A percentile compares a stretch with the other conserved stretches of the same genome.
Conservation (phyloP, 768 basidiomycete species). For the Mycena sanguinolenta region DNA sequence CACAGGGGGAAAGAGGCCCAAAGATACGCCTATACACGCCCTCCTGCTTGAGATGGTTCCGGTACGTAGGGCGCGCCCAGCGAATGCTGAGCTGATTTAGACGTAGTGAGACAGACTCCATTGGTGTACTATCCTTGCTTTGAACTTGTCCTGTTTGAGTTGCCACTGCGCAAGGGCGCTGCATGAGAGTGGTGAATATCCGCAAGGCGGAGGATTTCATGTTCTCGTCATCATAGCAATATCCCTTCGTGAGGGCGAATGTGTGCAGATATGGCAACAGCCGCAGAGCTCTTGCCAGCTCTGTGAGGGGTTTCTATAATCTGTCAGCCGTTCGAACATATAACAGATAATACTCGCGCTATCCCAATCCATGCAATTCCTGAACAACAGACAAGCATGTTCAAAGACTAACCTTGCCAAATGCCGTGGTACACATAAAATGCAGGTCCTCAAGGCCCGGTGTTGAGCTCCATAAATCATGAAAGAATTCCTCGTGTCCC, state of each 20-base stretch:
- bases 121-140: too few relatives aligned
- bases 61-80: slow-evolving; percentile 62
- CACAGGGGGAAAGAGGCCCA: neutral
- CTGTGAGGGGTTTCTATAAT: slow-evolving; percentile 56
- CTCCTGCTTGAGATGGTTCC: slow-evolving; percentile 64
- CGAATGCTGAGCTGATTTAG: slow-evolving; percentile 60
- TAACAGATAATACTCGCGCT: neutral
- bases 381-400: neutral
- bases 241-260: slow-evolving; percentile 64
- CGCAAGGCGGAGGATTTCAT: slow-evolving; percentile 59
- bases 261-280: slow-evolving; percentile 56
- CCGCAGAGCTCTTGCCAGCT: slow-evolving; percentile 53
- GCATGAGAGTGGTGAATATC: slow-evolving; percentile 39
- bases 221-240: slow-evolving; percentile 59
- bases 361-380: neutral
- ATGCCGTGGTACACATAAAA: slow-evolving; percentile 65
- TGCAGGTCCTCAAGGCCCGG: slow-evolving; percentile 61
- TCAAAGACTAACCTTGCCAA: slow-evolving; percentile 51
- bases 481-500: slow-evolving; percentile 52
- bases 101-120: slow-evolving; percentile 19
- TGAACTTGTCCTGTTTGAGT: too few relatives aligned
- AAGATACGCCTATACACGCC: slow-evolving; percentile 40
- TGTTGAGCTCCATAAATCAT: slow-evolving; percentile 50
- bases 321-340: neutral
- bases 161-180: neutral